phyloP scores from a whole-genome alignment of 1,139 yeast genomes.

The Magnusiomyces ingens region DNA sequence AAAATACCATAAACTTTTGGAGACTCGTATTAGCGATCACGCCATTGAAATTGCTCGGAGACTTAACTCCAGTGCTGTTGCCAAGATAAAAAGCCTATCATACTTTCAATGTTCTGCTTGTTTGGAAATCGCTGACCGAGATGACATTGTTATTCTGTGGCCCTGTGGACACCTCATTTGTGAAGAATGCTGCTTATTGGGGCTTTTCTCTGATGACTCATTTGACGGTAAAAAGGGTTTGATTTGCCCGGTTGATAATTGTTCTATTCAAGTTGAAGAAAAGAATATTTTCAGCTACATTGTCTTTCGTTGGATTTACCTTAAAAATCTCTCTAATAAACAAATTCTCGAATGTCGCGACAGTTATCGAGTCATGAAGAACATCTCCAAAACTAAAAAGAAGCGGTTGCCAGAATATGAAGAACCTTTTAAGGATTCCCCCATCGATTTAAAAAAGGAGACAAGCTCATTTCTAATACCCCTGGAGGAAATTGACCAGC shows the following conservation, averaged over 20 bases:
- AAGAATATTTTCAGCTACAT: conserved; percentile 21
- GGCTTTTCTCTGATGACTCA: conserved; percentile 15
- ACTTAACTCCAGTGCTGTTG: conserved; percentile 19
- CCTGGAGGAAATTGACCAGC: too few species aligned
- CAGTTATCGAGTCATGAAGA: not conserved
- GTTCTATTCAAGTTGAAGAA: conserved; percentile 19
- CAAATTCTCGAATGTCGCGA: conserved; percentile 19
- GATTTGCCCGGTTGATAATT: conserved; percentile 21
- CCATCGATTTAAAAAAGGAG: too few species aligned
- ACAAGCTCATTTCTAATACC: too few species aligned
- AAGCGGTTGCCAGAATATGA: not conserved
- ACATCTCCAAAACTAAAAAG: not conserved
- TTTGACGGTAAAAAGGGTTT: conserved; percentile 17
- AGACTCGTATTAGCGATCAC: conserved; percentile 17
- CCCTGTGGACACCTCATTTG: conserved; percentile 33
- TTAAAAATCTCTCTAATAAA: conserved; percentile 19
- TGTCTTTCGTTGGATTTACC: conserved; percentile 24
- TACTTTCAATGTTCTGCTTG: conserved; percentile 62
- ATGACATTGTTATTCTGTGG: conserved; percentile 32
- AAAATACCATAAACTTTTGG: conserved; percentile 9
- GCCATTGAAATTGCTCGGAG: conserved; percentile 18
- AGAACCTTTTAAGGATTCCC: not conserved
- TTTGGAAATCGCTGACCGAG: conserved; percentile 49
- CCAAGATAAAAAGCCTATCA: conserved; percentile 20
- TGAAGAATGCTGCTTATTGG: conserved; percentile 26